Percentiles rank a stretch among this genome's conserved stretches.
Evolutionary conservation across 2,329 filamentous ascomycete species (phyloP).

Genomic region (Fonsecaea multimorphosa): DNA sequence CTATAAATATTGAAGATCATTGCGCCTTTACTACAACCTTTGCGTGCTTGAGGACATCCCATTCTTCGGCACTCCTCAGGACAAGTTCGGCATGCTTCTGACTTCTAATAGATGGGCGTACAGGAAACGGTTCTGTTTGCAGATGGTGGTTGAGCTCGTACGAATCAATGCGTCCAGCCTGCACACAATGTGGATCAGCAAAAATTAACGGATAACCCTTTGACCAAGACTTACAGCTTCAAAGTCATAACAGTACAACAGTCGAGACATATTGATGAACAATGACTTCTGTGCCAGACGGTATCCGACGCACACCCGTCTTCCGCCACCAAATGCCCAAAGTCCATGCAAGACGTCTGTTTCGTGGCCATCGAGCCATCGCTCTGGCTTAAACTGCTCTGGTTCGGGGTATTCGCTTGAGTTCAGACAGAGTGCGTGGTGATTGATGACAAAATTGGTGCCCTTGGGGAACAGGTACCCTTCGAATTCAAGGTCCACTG

Average conservation of each 20-base stretch:
- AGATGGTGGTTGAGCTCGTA: too few relatives aligned
- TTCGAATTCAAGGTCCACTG: constrained; percentile 42
- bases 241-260: constrained; percentile 43
- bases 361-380: constrained; percentile 48
- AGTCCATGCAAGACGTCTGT: constrained; percentile 42
- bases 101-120: too few relatives aligned
- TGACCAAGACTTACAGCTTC: constrained; percentile 32
- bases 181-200: too few relatives aligned
- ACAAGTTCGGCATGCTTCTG: too few relatives aligned
- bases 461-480: constrained; percentile 43
- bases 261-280: constrained; percentile 44
- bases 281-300: constrained; percentile 43
- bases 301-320: constrained; percentile 47
- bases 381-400: constrained; percentile 44
- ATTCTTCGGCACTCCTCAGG: too few relatives aligned
- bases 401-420: constrained; percentile 37
- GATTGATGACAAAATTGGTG: constrained; percentile 45
- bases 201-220: too few relatives aligned
- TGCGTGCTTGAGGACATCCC: too few relatives aligned
- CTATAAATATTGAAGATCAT: too few relatives aligned
- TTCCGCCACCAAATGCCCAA: constrained; percentile 47
- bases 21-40: too few relatives aligned
- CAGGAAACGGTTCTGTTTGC: too few relatives aligned
- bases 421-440: constrained; percentile 42
- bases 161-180: too few relatives aligned